These are phyloP conservation scores for Prunus yedoensis DNA, from an alignment of 331 rosid genomes.

Conservation along the genomic window DNA sequence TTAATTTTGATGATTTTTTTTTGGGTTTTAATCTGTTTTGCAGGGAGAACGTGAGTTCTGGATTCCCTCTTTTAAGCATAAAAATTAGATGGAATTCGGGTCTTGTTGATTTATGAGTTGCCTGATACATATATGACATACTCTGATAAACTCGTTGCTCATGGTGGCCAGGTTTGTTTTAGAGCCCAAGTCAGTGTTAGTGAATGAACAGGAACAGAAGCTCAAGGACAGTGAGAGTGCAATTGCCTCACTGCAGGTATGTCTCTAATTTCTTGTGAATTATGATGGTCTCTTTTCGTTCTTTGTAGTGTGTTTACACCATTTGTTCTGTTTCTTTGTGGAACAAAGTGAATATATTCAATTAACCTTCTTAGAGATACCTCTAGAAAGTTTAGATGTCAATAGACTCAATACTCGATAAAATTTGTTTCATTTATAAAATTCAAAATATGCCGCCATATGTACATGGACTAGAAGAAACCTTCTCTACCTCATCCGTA, in stretches of 20 bases:
- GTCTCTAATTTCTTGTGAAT: background rate
- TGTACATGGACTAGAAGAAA: background rate
- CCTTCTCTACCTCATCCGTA: background rate
- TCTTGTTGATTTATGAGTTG: constrained; percentile 13
- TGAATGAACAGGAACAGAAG: constrained; percentile 84
- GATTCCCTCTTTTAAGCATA: background rate
- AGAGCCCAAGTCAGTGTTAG: constrained; percentile 75
- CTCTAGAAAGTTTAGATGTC: background rate
- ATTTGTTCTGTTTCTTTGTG: background rate
- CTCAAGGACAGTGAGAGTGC: constrained; percentile 79
- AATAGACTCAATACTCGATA: background rate
- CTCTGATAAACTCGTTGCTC: constrained; percentile 7
- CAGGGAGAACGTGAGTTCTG: constrained; percentile 97
- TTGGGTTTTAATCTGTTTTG: constrained; percentile 33
- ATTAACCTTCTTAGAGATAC: background rate
- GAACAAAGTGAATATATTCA: background rate
- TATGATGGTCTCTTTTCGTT: background rate
- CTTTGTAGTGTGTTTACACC: background rate
- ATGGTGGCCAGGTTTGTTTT: constrained; percentile 76
- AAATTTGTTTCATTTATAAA: background rate
- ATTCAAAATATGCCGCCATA: background rate
- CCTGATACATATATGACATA: constrained; percentile 6
- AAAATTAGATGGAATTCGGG: background rate
- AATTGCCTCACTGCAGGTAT: constrained; percentile 65
- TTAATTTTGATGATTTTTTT: background rate